These are phyloP conservation scores for Cicer cuneatum DNA, from an alignment of 306 rosid genomes.

Conservation along the genomic window DNA sequence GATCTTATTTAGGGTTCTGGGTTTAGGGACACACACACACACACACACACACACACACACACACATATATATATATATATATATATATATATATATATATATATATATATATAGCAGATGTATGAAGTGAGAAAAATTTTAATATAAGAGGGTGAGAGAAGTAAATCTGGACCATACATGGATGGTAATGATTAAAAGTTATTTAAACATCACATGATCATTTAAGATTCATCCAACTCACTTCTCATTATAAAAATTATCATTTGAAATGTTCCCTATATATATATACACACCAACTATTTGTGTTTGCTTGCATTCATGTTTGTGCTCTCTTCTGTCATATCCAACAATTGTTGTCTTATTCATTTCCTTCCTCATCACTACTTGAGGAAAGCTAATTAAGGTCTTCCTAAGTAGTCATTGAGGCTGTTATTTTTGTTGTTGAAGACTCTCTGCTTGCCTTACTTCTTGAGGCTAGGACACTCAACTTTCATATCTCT, in stretches of 20 bases:
- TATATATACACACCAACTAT: neutral
- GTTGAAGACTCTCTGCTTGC: neutral
- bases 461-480: neutral
- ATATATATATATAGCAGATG: too few species aligned
- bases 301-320: neutral
- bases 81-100: too few species aligned
- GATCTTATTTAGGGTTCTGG: neutral
- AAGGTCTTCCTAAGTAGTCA: neutral
- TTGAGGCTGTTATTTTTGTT: neutral
- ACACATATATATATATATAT: too few species aligned
- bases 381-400: neutral
- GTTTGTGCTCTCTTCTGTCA: neutral
- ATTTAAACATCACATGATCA: too few species aligned
- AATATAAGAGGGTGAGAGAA: too few species aligned
- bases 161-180: too few species aligned
- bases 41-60: too few species aligned
- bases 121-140: too few species aligned
- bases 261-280: too few species aligned
- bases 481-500: neutral
- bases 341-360: neutral
- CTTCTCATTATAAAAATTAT: too few species aligned
- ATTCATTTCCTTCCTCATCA: neutral
- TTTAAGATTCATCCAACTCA: too few species aligned
- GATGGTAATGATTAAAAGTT: too few species aligned
- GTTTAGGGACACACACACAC: neutral